phyloP scores from a whole-genome alignment of 202 grass and related monocot genomes.

The Carex arenaria region DNA sequence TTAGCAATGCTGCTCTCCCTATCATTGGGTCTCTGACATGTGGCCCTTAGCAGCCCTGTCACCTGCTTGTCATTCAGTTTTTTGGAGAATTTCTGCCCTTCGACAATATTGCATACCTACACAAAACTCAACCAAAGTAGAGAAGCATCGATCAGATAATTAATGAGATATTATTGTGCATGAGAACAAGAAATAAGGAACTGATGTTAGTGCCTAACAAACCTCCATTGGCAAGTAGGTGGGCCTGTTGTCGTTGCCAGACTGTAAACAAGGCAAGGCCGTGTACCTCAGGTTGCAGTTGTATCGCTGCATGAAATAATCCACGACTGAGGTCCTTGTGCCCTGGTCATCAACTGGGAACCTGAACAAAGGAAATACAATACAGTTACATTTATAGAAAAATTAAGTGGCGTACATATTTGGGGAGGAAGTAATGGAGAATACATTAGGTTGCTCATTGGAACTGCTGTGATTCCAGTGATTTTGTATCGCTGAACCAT shows the following conservation, averaged over 20 bases:
- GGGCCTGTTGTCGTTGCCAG: constrained; percentile 45
- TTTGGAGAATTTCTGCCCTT: constrained; percentile 62
- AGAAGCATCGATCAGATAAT: neutral
- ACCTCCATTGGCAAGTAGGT: constrained; percentile 85
- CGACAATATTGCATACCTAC: constrained; percentile 73
- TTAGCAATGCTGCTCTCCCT: constrained; percentile 46
- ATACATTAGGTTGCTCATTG: constrained; percentile 57
- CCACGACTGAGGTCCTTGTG: constrained; percentile 36
- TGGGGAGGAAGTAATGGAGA: neutral
- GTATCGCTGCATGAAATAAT: constrained; percentile 50
- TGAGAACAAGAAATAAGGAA: neutral
- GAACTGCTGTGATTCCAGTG: constrained; percentile 43
- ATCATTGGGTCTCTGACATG: constrained; percentile 45
- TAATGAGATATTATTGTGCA: neutral
- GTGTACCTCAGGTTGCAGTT: constrained; percentile 38
- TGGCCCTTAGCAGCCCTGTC: constrained; percentile 35
- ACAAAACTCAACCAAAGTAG: neutral
- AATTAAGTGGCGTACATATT: neutral
- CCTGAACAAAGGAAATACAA: constrained; percentile 37
- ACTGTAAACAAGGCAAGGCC: constrained; percentile 58
- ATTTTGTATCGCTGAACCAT: constrained; percentile 55
- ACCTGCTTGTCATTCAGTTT: constrained; percentile 68
- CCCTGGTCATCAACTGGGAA: constrained; percentile 49
- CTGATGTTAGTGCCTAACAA: neutral
- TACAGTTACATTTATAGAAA: neutral